Evolutionary conservation across 2,329 filamentous ascomycete genomes (phyloP).

Genomic region (Coleophoma eucalyptorum): DNA sequence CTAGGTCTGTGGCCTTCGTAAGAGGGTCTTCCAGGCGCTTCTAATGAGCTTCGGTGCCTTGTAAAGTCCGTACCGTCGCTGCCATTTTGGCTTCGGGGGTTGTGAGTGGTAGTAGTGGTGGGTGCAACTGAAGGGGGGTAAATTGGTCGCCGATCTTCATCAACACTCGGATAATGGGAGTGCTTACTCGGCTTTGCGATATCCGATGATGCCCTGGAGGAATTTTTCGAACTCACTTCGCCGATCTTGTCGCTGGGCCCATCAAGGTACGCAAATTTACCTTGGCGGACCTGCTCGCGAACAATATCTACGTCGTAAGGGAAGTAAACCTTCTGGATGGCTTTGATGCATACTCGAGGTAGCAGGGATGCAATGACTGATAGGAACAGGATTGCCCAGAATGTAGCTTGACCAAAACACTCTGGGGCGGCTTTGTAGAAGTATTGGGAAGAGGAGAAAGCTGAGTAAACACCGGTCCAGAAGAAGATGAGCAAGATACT

Average conservation of each 20-base stretch:
- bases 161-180: conserved; percentile 58
- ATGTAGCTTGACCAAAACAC: conserved; percentile 76
- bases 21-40: conserved; percentile 35
- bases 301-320: conserved; percentile 94
- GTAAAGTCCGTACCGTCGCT: conserved; percentile 95
- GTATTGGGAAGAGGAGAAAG: conserved; percentile 47
- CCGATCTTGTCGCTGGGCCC: conserved; percentile 12
- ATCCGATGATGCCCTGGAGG: conserved; percentile 57
- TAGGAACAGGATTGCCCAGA: conserved; percentile 82
- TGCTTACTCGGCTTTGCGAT: conserved; percentile 45
- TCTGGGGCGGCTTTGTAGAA: conserved; percentile 78
- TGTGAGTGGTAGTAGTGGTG: conserved; percentile 69
- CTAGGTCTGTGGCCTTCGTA: conserved; percentile 65
- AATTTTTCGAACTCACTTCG: conserved; percentile 34
- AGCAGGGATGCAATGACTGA: conserved; percentile 80
- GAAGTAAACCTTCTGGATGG: conserved; percentile 88
- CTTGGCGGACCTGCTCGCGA: conserved; percentile 82
- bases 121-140: conserved; percentile 86
- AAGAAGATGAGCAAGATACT: conserved; percentile 88
- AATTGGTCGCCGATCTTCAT: conserved; percentile 88
- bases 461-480: conserved; percentile 84
- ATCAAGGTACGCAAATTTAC: conserved; percentile 73
- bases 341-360: conserved; percentile 83
- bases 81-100: conserved; percentile 78
- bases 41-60: conserved; percentile 57